Percentiles rank a stretch among this genome's conserved stretches.
These are phyloP conservation scores for Marasmius tenuissimus DNA, from an alignment of 1,284 basidiomycete genomes.

Conservation along the genomic window DNA sequence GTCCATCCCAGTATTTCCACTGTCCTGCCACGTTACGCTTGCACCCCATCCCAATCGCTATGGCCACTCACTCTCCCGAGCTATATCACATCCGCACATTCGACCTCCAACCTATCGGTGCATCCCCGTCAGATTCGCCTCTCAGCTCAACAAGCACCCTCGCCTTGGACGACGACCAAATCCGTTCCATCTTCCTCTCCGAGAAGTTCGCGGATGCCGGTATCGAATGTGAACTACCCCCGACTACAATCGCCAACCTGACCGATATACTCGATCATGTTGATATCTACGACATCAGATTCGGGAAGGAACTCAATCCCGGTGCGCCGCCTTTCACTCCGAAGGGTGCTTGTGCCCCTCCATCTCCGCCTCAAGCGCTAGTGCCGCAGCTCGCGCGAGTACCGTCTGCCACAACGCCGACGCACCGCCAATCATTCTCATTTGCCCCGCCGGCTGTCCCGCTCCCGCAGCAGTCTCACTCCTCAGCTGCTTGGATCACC, in stretches of 20 bases:
- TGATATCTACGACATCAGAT: neutral
- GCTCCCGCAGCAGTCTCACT: neutral
- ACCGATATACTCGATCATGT: neutral
- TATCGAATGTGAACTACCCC: neutral
- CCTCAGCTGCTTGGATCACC: constrained; percentile 1
- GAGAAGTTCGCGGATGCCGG: neutral
- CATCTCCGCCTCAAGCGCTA: neutral
- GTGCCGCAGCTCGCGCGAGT: neutral
- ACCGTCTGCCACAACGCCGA: neutral
- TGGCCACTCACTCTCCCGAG: neutral
- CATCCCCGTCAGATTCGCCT: neutral
- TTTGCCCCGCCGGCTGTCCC: neutral
- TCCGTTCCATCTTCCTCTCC: neutral
- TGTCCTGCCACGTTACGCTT: neutral
- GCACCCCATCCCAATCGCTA: neutral
- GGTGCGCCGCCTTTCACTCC: constrained; percentile 6
- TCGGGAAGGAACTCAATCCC: constrained; percentile 10
- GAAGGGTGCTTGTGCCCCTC: neutral
- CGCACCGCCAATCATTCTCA: neutral
- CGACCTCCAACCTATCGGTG: neutral
- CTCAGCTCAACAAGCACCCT: neutral
- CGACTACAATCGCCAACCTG: neutral
- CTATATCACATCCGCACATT: neutral
- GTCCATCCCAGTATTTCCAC: neutral
- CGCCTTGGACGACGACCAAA: neutral